phyloP scores from a whole-genome alignment of 2,329 filamentous ascomycete species.

The Emydomyces testavorans region DNA sequence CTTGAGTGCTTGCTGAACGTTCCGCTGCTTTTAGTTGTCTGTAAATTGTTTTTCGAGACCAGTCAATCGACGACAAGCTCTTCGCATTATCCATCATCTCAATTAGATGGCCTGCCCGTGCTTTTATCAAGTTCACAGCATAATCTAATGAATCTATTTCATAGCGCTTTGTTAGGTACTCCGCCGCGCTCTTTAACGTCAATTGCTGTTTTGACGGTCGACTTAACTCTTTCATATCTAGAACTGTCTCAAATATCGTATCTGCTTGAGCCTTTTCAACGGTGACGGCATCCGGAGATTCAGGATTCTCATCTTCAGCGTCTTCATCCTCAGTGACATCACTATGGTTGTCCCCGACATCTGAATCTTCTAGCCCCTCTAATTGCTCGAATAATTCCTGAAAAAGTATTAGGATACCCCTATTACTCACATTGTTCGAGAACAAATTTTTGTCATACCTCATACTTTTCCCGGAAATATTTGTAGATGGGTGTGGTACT shows the following conservation, averaged over 20 bases:
- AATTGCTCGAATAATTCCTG: constrained; percentile 12
- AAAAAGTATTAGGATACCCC: background rate
- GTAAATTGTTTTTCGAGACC: constrained; percentile 34
- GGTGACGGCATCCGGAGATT: constrained; percentile 12
- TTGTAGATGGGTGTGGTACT: constrained; percentile 34
- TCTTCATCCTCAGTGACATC: constrained; percentile 15
- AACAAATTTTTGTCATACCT: constrained; percentile 21
- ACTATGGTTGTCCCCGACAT: background rate
- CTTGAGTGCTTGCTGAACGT: constrained; percentile 21
- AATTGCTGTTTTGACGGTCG: constrained; percentile 27
- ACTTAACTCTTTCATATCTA: constrained; percentile 31
- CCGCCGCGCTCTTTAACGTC: constrained; percentile 26
- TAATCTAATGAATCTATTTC: constrained; percentile 27
- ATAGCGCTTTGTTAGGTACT: constrained; percentile 27
- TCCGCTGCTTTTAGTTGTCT: constrained; percentile 30
- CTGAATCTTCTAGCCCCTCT: constrained; percentile 16
- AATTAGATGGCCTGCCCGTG: constrained; percentile 25
- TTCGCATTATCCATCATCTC: constrained; percentile 31
- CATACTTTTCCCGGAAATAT: constrained; percentile 35
- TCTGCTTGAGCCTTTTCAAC: constrained; percentile 28
- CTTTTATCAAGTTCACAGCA: constrained; percentile 28
- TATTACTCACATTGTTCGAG: background rate
- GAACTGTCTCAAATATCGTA: constrained; percentile 28
- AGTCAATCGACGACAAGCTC: constrained; percentile 26
- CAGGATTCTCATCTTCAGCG: constrained; percentile 4